These are phyloP conservation scores for Mychonastes homosphaera DNA, from an alignment of 139 green algal genomes.

Conservation along the genomic window DNA sequence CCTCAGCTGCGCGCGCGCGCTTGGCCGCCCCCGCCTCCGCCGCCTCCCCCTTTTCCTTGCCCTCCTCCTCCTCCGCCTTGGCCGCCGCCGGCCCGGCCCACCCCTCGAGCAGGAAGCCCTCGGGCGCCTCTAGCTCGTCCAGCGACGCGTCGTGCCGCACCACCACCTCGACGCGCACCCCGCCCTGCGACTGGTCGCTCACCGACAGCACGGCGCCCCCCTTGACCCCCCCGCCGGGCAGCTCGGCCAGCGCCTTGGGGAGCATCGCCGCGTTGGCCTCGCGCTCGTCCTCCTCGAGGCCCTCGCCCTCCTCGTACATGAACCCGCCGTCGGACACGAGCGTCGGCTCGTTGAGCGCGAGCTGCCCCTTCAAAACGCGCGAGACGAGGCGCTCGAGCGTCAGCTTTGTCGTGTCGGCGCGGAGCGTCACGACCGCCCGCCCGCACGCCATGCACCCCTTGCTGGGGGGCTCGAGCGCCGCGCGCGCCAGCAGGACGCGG, in stretches of 20 bases:
- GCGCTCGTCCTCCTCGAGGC: conserved; percentile 75
- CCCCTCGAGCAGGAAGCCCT: conserved; percentile 47
- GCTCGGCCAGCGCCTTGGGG: conserved; percentile 26
- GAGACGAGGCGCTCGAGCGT: conserved; percentile 50
- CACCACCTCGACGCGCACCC: conserved; percentile 54
- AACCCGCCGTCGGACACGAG: conserved; percentile 34
- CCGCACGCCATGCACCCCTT: conserved; percentile 68
- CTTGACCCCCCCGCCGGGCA: conserved; percentile 60
- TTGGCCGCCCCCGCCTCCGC: too few relatives aligned
- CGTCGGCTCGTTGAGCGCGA: conserved; percentile 12
- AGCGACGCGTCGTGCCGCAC: conserved; percentile 50
- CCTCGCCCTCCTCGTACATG: conserved; percentile 76
- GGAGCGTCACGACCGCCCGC: conserved; percentile 43
- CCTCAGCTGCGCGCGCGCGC: too few relatives aligned
- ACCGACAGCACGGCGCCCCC: conserved; percentile 51
- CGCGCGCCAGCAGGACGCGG: not conserved
- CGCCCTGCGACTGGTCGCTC: conserved; percentile 61
- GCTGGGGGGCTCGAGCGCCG: conserved; percentile 37
- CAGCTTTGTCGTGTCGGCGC: conserved; percentile 36
- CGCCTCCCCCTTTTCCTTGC: not conserved
- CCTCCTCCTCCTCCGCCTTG: not conserved
- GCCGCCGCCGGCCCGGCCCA: conserved; percentile 12
- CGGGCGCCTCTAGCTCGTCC: conserved; percentile 43
- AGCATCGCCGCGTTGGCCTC: conserved; percentile 29
- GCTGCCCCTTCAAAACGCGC: conserved; percentile 7